Conservation (phyloP, 2,329 filamentous ascomycete species). For the Penicillium sp. region DNA sequence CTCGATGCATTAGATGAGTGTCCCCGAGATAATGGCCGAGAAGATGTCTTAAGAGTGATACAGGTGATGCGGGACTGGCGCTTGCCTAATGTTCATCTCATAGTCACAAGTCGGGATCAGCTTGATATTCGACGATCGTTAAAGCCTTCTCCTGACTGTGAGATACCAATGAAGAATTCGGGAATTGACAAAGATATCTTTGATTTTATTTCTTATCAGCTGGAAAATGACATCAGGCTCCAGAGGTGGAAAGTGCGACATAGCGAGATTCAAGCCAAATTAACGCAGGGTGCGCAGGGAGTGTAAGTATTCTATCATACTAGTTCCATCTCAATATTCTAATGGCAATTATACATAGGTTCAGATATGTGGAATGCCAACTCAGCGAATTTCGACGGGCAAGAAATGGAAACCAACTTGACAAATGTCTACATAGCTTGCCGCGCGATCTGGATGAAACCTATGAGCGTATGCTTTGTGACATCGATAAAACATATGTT, state of each 20-base stretch:
- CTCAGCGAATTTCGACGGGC: constrained; percentile 13
- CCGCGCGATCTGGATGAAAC: constrained; percentile 31
- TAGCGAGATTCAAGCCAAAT: not conserved
- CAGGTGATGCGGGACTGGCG: constrained; percentile 3
- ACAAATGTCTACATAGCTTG: constrained; percentile 24
- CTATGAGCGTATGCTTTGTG: constrained; percentile 31
- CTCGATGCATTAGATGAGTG: constrained; percentile 18
- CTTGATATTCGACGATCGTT: constrained; percentile 8
- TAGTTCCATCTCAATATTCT: not conserved
- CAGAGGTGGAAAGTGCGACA: constrained; percentile 14
- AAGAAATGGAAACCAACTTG: constrained; percentile 21
- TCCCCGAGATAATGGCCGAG: constrained; percentile 6
- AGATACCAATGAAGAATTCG: constrained; percentile 3
- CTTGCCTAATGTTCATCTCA: constrained; percentile 24
- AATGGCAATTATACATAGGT: constrained; percentile 22
- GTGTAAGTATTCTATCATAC: constrained; percentile 11
- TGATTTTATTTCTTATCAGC: constrained; percentile 21
- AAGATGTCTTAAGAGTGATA: constrained; percentile 2
- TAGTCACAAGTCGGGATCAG: constrained; percentile 26
- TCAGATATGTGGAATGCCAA: constrained; percentile 33
- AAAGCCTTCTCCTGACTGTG: not conserved
- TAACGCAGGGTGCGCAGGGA: constrained; percentile 7
- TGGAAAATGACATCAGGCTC: constrained; percentile 17
- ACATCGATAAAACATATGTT: constrained; percentile 16
- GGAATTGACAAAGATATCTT: constrained; percentile 23